Conservation (phyloP, 202 grass and related monocot species). For the Schoenoplectus tabernaemontani region DNA sequence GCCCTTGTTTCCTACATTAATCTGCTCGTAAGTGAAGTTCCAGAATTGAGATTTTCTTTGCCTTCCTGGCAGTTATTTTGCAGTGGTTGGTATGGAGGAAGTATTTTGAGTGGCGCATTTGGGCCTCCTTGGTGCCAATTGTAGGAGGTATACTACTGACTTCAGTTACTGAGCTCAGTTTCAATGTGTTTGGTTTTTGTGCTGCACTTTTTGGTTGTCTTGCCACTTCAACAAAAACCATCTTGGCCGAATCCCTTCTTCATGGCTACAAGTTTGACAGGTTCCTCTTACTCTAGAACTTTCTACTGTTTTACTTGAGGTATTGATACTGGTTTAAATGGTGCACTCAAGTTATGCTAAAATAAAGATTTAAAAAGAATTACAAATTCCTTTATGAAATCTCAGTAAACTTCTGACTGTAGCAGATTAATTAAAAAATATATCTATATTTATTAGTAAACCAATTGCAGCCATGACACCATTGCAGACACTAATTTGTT, state of each 20-base stretch:
- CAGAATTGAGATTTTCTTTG: neutral
- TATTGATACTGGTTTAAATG: neutral
- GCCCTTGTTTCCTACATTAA: neutral
- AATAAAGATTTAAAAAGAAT: neutral
- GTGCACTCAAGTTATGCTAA: neutral
- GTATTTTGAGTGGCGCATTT: slow-evolving; percentile 87
- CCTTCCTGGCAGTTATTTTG: slow-evolving; percentile 58
- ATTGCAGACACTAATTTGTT: neutral
- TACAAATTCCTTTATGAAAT: no score
- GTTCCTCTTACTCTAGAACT: slow-evolving; percentile 26
- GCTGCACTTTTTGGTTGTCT: slow-evolving; percentile 89
- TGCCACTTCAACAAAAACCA: slow-evolving; percentile 91
- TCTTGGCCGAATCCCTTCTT: slow-evolving; percentile 87
- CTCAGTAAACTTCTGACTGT: neutral
- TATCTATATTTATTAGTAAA: neutral
- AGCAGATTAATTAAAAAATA: neutral
- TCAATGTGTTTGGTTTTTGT: slow-evolving; percentile 87
- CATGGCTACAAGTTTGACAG: slow-evolving; percentile 99
- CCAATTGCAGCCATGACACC: neutral
- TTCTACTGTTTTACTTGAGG: neutral
- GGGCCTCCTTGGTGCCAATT: slow-evolving; percentile 83
- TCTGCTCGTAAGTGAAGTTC: neutral
- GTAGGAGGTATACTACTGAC: slow-evolving; percentile 92
- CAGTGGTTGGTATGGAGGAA: slow-evolving; percentile 96
- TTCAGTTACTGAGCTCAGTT: slow-evolving; percentile 90